Base-by-base conservation (phyloP, 768 basidiomycete species). In the Cystobasidium ongulense region DNA sequence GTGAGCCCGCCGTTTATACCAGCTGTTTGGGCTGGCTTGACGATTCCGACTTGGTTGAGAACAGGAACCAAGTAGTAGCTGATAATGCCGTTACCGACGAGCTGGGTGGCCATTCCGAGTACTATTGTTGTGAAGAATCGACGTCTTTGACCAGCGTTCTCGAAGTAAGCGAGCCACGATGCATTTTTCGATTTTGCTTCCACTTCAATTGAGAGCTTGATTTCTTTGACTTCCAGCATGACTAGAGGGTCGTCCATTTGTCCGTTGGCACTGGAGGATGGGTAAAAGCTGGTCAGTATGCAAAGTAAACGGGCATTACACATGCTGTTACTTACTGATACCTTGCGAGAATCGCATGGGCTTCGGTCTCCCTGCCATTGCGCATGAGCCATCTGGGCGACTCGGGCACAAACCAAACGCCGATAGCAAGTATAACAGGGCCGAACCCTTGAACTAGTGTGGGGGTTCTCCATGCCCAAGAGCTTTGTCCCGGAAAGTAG, bases 31-130 rank as follows among this genome's bases (percentile, higher is more conserved):
- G 61, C 7, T 0, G 77, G 38, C 17, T 38, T 46, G 33, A 73
- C 76, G 78, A 81, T 79, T 31, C 81, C 81, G 27, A 80, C 77
- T 46, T 74, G 76, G 33, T 63, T 63, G 8, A 63, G 23, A 5
- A 63, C 62, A 8, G 62, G 62, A 7, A 63, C 62, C n/a, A 63
- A 31, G 38, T 63, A 63, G 38, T 63, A 63, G 33, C 33, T 35
- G 31, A 63, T 63, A 23, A 63, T 41, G n/a, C 62, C 62, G 33
- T 63, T 63, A n/a, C 62, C 62, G n/a, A 54, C 52, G 52, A 25
- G n/a, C 62, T 63, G 62, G 5, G 62, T 63, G 17, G 38, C 31
- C 33, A 41, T 63, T 21, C 62, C 62, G 5, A 63, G 38, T 27
- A 63, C 33, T 33, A 63, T 31, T 5, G 38, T 63, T 17, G 53